Base-by-base conservation (phyloP, 306 rosid species). In the Medicago ruthenica region DNA sequence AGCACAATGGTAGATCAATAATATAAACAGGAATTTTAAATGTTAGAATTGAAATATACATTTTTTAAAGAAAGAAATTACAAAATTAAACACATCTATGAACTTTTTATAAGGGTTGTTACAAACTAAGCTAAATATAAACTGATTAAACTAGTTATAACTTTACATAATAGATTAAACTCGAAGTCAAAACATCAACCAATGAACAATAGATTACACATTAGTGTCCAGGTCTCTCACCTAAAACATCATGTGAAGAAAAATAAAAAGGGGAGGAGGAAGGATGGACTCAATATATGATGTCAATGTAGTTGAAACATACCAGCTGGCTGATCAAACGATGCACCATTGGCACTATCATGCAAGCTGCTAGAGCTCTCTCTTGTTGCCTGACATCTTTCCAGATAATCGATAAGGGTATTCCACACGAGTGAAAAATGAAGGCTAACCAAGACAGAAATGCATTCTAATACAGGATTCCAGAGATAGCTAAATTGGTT, bases 381-480 rank as follows among this genome's bases (percentile, higher is more conserved):
- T 67, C 78, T 85, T 17, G 54, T 66, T 34, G 78, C 80, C 63
- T 82, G 88, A 71, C 86, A 85, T 53, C 54, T 81, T 75, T 81
- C 87, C 58, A 92, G 82, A 85, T 86, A 85, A 59, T 7, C 41
- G 48, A 87, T 31, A 51, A 95, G 80, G 34, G 27, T 73, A 69
- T 90, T 90, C 95, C 96, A 90, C 63, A 86, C 90, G 55, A 73
- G 81, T 53, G 53, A 68, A 27, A 74, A 75, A 86, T 89, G 76
- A 59, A 72, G 78, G 84, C 88, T 84, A 62, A 92, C 42, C 83
- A 92, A 80, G 73, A 88, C 89, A 50, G 93, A 85, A 74, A 92
- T 88, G 82, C 98, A 95, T 76, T 92, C 97, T 53, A 87, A 84
- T 55, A 85, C 87, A 71, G 96, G 93, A 84, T 64, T 71, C 97